Percentiles rank a stretch among this genome's conserved stretches.
phyloP scores from a whole-genome alignment of 2,329 filamentous ascomycete genomes.

The Dactylella cylindrospora region DNA sequence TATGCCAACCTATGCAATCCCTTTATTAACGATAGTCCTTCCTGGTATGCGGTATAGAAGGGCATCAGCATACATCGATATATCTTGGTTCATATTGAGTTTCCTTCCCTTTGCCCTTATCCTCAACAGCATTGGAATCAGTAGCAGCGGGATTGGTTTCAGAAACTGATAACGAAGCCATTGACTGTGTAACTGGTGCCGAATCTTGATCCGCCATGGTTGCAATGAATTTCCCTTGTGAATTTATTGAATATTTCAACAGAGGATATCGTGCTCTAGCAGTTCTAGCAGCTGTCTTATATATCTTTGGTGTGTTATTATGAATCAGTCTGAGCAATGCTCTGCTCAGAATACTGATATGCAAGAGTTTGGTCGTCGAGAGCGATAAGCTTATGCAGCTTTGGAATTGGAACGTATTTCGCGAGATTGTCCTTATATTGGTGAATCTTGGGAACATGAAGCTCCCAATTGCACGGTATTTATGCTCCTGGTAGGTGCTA shows the following conservation, averaged over 20 bases:
- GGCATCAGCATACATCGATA: conserved; percentile 27
- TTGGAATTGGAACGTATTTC: too few relatives aligned
- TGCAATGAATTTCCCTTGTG: conserved; percentile 1
- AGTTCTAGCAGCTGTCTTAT: not conserved
- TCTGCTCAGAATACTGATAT: too few relatives aligned
- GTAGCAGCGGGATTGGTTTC: not conserved
- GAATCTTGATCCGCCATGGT: not conserved
- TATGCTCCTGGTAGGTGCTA: too few relatives aligned
- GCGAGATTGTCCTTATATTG: too few relatives aligned
- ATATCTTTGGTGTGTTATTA: not conserved
- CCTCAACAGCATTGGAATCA: not conserved
- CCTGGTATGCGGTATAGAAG: not conserved
- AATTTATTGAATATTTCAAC: too few relatives aligned
- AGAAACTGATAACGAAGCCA: conserved; percentile 29
- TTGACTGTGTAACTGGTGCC: conserved; percentile 8
- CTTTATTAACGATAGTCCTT: not conserved
- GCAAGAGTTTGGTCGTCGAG: too few relatives aligned
- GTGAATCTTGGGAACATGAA: too few relatives aligned
- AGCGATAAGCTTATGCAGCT: too few relatives aligned
- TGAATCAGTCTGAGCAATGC: too few relatives aligned
- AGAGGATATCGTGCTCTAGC: too few relatives aligned
- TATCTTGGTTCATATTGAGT: conserved; percentile 31
- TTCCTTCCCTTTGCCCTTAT: conserved; percentile 11
- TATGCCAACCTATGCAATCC: conserved; percentile 67
- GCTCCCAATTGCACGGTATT: too few relatives aligned